Base-by-base conservation (phyloP, 2,329 filamentous ascomycete species). In the Aspergillus sp. region DNA sequence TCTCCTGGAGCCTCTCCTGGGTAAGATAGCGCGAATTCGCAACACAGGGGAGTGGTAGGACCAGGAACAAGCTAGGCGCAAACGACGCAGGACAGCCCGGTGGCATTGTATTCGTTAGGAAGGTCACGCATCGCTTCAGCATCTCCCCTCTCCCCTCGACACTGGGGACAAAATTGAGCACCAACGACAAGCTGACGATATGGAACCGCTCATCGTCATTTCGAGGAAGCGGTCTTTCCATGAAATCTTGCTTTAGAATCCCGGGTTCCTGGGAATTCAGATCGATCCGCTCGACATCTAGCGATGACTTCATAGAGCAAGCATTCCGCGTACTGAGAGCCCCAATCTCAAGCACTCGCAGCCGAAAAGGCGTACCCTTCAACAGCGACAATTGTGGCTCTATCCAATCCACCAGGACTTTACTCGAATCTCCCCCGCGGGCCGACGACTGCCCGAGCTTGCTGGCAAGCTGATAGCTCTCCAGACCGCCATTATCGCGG, bases 81-180 rank as follows among this genome's bases (percentile, higher is more conserved):
- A 67, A 58, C 4, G 61, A 53, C 6, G 56, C 51, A n/a, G 57
- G 49, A 29, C 47, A 54, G 36, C 48, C 48, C 38, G 51, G 36
- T 26, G 45, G 57, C 19, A 53, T 46, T 28, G 47, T 44, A 9
- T 55, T 49, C 12, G 64, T 78, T 40, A 94, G 71, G 60, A 95
- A 95, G 19, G 78, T 69, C 9, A 84, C 74, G 32, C 85, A 89
- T 36, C 86, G 80, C 44, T 78, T 74, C 45, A 98, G 77, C 93
- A 98, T 98, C 48, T 86, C 79, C 2, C 93, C 93, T 57, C 90
- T 79, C 4, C 76, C 78, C 30, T 70, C 69, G 3, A 88, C 78
- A 55, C 90, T 83, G 0, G 91, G 87, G 3, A 97, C 90, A 61
- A 89, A 98, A 66, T 98, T 98, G 52, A 98, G 75, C 4, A 98